A percentile compares a stretch with the other conserved stretches of the same genome.
phyloP scores from a whole-genome alignment of 441 rosid genomes.

The Aquilaria agallochum region DNA sequence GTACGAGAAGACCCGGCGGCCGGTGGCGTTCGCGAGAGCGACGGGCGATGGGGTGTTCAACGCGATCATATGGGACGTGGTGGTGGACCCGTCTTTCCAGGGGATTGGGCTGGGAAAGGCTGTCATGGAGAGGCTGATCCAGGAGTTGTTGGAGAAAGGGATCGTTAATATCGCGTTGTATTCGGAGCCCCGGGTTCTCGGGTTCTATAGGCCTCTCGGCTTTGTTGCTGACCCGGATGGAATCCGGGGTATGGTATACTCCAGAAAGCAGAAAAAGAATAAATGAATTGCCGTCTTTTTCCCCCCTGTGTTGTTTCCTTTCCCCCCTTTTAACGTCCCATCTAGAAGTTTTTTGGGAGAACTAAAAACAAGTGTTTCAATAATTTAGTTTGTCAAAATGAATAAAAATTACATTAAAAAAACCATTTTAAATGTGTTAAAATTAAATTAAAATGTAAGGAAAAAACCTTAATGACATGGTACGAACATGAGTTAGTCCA shows the following conservation, averaged over 20 bases:
- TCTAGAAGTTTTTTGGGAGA: not conserved
- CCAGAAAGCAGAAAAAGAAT: slow-evolving; percentile 46
- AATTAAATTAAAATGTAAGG: too few relatives aligned
- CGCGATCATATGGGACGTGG: slow-evolving; percentile 94
- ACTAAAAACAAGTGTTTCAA: too few relatives aligned
- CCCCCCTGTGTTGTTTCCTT: not conserved
- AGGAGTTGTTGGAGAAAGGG: slow-evolving; percentile 51
- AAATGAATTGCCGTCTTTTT: not conserved
- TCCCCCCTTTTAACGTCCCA: not conserved
- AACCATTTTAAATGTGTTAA: too few relatives aligned
- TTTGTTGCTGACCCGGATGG: slow-evolving; percentile 93
- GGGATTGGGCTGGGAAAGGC: slow-evolving; percentile 84
- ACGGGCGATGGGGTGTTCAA: slow-evolving; percentile 90
- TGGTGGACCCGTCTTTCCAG: slow-evolving; percentile 82
- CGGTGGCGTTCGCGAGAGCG: slow-evolving; percentile 87
- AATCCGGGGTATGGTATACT: slow-evolving; percentile 88
- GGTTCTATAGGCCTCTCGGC: slow-evolving; percentile 86
- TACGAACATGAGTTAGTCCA: too few relatives aligned
- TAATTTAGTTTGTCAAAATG: too few relatives aligned
- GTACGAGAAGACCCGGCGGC: slow-evolving; percentile 48
- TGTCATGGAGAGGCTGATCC: slow-evolving; percentile 72
- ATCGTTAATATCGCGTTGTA: slow-evolving; percentile 70
- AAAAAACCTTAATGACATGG: too few relatives aligned
- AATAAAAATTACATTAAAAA: too few relatives aligned
- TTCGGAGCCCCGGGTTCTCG: slow-evolving; percentile 84